Conservation (phyloP, 768 basidiomycete genomes). For the Suillus placidus region DNA sequence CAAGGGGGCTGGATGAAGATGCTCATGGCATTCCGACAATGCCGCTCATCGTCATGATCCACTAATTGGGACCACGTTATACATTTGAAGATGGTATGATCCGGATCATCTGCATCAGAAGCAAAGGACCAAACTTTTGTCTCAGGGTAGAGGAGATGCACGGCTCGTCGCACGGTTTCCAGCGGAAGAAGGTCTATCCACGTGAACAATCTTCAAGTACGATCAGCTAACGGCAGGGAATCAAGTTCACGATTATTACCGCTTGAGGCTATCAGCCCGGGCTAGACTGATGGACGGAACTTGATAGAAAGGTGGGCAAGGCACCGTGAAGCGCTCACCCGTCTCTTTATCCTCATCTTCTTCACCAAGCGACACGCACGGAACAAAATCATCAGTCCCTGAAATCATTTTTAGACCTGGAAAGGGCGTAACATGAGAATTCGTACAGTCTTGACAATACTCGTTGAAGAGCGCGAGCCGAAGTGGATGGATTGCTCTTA, state of each 20-base stretch:
- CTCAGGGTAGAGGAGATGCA: constrained; percentile 36
- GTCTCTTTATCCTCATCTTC: constrained; percentile 42
- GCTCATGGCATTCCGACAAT: constrained; percentile 15
- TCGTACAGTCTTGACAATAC: neutral
- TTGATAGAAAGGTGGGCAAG: constrained; percentile 42
- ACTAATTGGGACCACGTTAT: constrained; percentile 29
- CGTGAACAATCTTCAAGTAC: constrained; percentile 40
- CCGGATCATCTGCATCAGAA: constrained; percentile 23
- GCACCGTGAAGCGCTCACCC: constrained; percentile 46
- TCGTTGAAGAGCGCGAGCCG: constrained; percentile 31
- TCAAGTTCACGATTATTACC: constrained; percentile 34
- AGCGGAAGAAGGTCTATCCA: constrained; percentile 58
- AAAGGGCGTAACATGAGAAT: constrained; percentile 2
- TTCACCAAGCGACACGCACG: constrained; percentile 36
- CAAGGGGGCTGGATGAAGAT: constrained; percentile 44
- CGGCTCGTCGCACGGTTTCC: constrained; percentile 47
- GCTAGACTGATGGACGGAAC: constrained; percentile 38
- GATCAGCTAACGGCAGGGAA: constrained; percentile 7
- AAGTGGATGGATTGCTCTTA: constrained; percentile 51
- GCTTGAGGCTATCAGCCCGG: constrained; percentile 44
- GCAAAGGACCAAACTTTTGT: constrained; percentile 34
- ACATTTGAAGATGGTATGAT: constrained; percentile 25
- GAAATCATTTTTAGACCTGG: constrained; percentile 10
- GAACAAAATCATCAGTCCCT: constrained; percentile 46
- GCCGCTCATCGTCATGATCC: constrained; percentile 2